Evolutionary conservation across 2,329 filamentous ascomycete species (phyloP), one percentile per base, ranked within the genome.

Genomic region (Ceratocystiopsis sp.): DNA sequence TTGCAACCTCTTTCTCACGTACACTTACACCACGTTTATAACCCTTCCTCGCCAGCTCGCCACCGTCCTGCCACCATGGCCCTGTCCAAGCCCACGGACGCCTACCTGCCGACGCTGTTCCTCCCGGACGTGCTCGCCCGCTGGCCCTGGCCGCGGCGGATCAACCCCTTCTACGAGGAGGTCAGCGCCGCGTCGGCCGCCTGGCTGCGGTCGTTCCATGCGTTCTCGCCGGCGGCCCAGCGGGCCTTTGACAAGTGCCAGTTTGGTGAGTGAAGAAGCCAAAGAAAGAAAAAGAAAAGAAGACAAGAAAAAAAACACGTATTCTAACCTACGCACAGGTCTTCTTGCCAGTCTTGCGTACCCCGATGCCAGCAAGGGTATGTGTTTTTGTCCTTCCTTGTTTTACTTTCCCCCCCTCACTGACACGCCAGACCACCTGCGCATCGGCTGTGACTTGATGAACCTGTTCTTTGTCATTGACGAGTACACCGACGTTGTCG

Each of bases 381-480:
- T 13, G 33, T 34, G 29, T 14, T 21, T 21, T 8, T 21, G 21
- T 21, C 21, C 25, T 2, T 11, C 25, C 25, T 8, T 2, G 2
- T 11, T 29, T 29, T 29, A 7, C 6, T 16, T 17, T 29, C 32
- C 9, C 15, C 25, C n/a, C 14, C 6, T 34, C 16, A 18, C 10
- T 29, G 10, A 29, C 25, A 15, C 12, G 5, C 13, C 35, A 50
- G 51, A 50, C 1, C 46, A 48, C 16, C 37, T 49, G 5, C 45
- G 45, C 15, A 45, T 43, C 13, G 43, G 19, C 18, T 54, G 50
- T 29, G 53, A 55, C 35, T 38, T 54, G 4, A 54, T 55, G 52
- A 50, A 55, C 39, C 41, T 55, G 16, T 54, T 54, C 42, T 56
- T 55, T 39, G 45, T 54, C 29, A 48, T 53, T 10, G 54, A 55